Base-by-base conservation (phyloP, 164 flowering plant species). In the Liriodendron chinense region DNA sequence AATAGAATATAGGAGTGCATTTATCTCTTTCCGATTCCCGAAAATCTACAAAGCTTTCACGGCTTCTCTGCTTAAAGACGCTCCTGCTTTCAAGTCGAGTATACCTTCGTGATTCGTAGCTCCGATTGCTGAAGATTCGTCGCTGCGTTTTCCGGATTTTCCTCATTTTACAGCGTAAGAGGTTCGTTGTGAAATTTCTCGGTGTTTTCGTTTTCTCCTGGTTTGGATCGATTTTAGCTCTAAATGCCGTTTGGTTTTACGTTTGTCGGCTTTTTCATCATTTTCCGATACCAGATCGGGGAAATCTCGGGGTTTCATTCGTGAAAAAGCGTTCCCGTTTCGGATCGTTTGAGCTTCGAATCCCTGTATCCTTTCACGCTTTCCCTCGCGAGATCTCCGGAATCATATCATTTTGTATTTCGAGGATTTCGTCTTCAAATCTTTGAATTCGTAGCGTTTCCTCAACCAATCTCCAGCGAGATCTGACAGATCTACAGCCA, bases 1-100 rank as follows among this genome's bases (percentile, higher is more conserved):
- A 70, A 75, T 75, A 68, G n/a, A 73, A 22, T 47, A 22, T 18
- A 49, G 6, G 16, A 22, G 9, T 10, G 20, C 69, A 43, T 68
- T 61, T 75, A 12, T 13, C 71, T 71, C 9, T n/a, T 69, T 71
- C 53, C 77, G 68, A 63, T 12, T 75, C 78, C 73, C 78, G 53
- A 75, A 75, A 69, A 68, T 70, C 56, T 72, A 21, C 71, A 34
- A 21, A 74, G 47, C 50, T 28, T 66, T 47, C 69, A 64, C 69
- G 69, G 69, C 26, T 75, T 75, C 77, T 8, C 26, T 66, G 26
- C 69, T 50, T 73, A 5, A 10, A 22, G 74, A 56, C 49, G 23
- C 26, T n/a, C 20, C 70, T 16, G 3, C 28, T 62, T 59, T 10
- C 12, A 26, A 20, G 26, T 59, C 74, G 12, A 18, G 13, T 20